These are phyloP conservation scores for Plantago ovata DNA, from an alignment of 257 asterid species.

Conservation along the genomic window DNA sequence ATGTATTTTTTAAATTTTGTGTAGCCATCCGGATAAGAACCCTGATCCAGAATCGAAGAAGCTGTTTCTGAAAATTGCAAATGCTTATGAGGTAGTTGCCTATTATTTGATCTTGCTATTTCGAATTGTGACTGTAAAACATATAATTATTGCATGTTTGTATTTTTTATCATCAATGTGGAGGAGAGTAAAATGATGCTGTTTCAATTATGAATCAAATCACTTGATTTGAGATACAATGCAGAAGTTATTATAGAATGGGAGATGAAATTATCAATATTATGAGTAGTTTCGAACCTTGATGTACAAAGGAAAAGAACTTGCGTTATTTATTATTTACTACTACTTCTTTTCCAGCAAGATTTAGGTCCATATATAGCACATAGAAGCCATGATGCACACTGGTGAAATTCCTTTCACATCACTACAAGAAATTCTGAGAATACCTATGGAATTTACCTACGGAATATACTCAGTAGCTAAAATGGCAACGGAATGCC, in stretches of 20 bases:
- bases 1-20: not conserved
- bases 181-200: too few species aligned
- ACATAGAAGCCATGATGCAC: too few species aligned
- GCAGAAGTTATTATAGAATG: not conserved
- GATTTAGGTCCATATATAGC: not conserved
- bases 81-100: constrained; percentile 78
- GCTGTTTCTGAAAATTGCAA: constrained; percentile 74
- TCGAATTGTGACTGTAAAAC: too few species aligned
- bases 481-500: too few species aligned
- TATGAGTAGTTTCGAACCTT: not conserved
- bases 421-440: too few species aligned
- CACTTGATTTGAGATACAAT: not conserved
- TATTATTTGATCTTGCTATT: constrained; percentile 1
- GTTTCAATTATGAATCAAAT: too few species aligned
- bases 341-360: too few species aligned
- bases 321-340: not conserved
- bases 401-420: not conserved
- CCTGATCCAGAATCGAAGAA: constrained; percentile 89
- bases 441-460: too few species aligned
- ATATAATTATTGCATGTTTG: too few species aligned
- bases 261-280: not conserved
- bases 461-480: too few species aligned
- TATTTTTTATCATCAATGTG: too few species aligned
- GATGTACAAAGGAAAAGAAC: not conserved
- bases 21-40: constrained; percentile 91